Conservation (phyloP, 306 rosid genomes). For the Chamaecrista fasciculata region DNA sequence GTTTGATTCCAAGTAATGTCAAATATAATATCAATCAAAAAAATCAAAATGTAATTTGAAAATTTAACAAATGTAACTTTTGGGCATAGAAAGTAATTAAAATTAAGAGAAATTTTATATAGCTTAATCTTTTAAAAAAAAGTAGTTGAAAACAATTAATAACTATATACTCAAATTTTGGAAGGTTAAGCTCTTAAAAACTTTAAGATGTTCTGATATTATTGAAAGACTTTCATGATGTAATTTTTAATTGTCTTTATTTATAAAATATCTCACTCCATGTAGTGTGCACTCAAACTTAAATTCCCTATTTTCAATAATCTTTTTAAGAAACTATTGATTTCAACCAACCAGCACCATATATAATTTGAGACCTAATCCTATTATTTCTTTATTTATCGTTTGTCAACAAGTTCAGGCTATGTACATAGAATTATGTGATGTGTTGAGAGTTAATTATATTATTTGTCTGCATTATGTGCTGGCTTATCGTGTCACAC, state of each 20-base stretch:
- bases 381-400: slow-evolving; percentile 5
- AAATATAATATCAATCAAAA: too few species aligned
- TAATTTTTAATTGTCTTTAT: neutral
- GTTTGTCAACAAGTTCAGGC: neutral
- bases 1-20: too few species aligned
- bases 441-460: neutral
- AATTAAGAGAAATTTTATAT: too few species aligned
- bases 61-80: too few species aligned
- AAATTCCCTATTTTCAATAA: neutral
- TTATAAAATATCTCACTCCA: neutral
- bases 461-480: neutral
- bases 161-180: too few species aligned
- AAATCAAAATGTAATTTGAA: too few species aligned
- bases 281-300: slow-evolving; percentile 4
- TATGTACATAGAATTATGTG: neutral
- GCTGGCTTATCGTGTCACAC: slow-evolving; percentile 4
- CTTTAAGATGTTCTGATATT: too few species aligned
- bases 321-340: neutral
- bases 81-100: too few species aligned
- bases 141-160: too few species aligned
- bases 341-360: neutral
- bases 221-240: too few species aligned
- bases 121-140: too few species aligned
- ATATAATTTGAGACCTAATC: neutral
- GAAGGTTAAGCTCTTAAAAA: too few species aligned